Evolutionary conservation across 345 rosid genomes (phyloP), one percentile per base, ranked within the genome.

Genomic region (Arabis hirsuta): DNA sequence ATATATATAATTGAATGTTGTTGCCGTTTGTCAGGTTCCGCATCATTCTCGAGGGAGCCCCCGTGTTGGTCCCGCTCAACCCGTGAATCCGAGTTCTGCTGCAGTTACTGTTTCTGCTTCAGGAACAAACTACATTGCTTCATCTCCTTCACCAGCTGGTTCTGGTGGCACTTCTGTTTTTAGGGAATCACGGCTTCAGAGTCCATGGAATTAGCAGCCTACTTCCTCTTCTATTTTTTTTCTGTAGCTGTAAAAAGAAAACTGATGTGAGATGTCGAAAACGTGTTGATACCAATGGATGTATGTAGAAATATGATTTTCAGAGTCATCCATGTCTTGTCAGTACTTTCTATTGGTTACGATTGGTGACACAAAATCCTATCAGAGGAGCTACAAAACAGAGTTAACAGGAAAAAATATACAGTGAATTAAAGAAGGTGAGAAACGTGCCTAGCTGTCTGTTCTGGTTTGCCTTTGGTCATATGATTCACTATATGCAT

Each of bases 121-220:
- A 3, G 98, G 97, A 68, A 89, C 91, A 79, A 91, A 84, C 80
- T 89, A 88, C 56, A 26, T 86, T 9, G 84, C 89, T 27, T 94
- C 96, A 50, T 87, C 98, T 26, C 98, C 98, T 60, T 94, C 95
- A 14, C 97, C 98, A 12, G 97, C 87, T 62, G 95, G 96, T 68
- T 91, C 93, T 39, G 97, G 97, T 42, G 90, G 98, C 63, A 94
- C 95, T 63, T 89, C 91, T 24, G 89, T 86, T 44, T 91, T 85
- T 76, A 81, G 87, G 76, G 97, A 89, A 62, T 68, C 90, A 39
- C 74, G 90, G 53, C 87, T 85, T 59, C 96, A 88, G 46, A 89
- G 92, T 73, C 97, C 97, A 26, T 91, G 91, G 95, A 89, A 80
- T 80, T 86, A 75, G 79, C 20, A 51, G 29, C 48, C 43, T n/a